Conservation (phyloP, 495 filamentous ascomycete genomes). For the Patellaria atrata region DNA sequence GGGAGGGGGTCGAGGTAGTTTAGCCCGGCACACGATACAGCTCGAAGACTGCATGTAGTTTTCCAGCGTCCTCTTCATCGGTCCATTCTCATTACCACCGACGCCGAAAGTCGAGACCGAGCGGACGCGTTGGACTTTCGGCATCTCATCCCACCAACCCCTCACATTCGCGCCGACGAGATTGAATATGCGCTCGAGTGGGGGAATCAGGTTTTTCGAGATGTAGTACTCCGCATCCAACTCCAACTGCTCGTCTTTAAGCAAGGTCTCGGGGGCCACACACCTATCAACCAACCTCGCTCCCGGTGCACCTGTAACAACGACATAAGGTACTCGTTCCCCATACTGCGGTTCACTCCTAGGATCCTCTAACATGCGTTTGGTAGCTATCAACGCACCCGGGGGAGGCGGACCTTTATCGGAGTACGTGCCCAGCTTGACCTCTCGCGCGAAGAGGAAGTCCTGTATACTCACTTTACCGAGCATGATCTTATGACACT, state of each 20-base stretch:
- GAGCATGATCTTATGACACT: slow-evolving; percentile 88
- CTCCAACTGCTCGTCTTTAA: slow-evolving; percentile 58
- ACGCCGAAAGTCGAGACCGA: slow-evolving; percentile 25
- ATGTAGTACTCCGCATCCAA: slow-evolving; percentile 98
- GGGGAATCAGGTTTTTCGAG: slow-evolving; percentile 85
- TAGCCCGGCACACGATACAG: slow-evolving; percentile 63
- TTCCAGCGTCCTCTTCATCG: slow-evolving; percentile 55
- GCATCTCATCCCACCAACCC: slow-evolving; percentile 94
- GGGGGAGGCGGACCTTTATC: slow-evolving; percentile 65
- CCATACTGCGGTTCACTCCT: slow-evolving; percentile 87
- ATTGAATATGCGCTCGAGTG: slow-evolving; percentile 92
- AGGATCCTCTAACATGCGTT: slow-evolving; percentile 71
- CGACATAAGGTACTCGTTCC: slow-evolving; percentile 88
- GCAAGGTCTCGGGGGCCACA: slow-evolving; percentile 70
- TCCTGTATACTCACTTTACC: slow-evolving; percentile 83
- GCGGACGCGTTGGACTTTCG: slow-evolving; percentile 63
- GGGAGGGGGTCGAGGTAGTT: slow-evolving; percentile 31
- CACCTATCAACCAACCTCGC: slow-evolving; percentile 79
- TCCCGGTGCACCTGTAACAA: slow-evolving; percentile 75
- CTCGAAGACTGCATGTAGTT: slow-evolving; percentile 68
- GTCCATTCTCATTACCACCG: slow-evolving; percentile 21
- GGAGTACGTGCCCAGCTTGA: slow-evolving; percentile 81
- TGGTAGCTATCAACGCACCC: slow-evolving; percentile 73
- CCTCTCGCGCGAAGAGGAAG: slow-evolving; percentile 87
- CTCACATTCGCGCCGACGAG: slow-evolving; percentile 86